Conservation (phyloP, 306 rosid genomes). For the Luffa acutangula region DNA sequence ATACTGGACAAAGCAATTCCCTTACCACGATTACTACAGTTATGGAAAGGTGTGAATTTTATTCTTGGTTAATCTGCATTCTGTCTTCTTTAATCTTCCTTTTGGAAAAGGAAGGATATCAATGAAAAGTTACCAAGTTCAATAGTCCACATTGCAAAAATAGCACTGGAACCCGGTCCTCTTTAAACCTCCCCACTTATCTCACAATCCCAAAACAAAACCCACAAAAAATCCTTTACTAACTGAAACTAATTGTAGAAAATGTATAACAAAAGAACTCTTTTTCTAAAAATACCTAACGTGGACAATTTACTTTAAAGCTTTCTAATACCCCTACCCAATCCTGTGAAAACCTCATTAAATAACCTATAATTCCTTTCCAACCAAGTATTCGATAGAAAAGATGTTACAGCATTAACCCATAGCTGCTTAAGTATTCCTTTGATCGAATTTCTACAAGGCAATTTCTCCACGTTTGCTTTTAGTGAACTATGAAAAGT, state of each 20-base stretch:
- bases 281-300: not conserved
- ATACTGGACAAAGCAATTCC: constrained; percentile 22
- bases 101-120: not conserved
- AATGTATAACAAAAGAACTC: not conserved
- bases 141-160: not conserved
- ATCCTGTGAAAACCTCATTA: not conserved
- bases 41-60: constrained; percentile 47
- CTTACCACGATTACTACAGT: constrained; percentile 28
- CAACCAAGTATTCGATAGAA: not conserved
- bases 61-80: not conserved
- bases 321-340: not conserved
- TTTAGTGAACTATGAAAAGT: not conserved
- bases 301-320: not conserved
- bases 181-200: not conserved
- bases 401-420: not conserved
- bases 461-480: not conserved
- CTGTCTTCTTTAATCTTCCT: not conserved
- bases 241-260: not conserved
- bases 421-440: not conserved
- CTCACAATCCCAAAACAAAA: not conserved
- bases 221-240: not conserved
- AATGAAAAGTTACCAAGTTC: not conserved
- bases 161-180: not conserved
- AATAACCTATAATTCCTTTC: not conserved
- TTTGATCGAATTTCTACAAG: not conserved